These are phyloP conservation scores for Colletotrichum horii DNA, from an alignment of 2,329 filamentous ascomycete species.

Conservation along the genomic window DNA sequence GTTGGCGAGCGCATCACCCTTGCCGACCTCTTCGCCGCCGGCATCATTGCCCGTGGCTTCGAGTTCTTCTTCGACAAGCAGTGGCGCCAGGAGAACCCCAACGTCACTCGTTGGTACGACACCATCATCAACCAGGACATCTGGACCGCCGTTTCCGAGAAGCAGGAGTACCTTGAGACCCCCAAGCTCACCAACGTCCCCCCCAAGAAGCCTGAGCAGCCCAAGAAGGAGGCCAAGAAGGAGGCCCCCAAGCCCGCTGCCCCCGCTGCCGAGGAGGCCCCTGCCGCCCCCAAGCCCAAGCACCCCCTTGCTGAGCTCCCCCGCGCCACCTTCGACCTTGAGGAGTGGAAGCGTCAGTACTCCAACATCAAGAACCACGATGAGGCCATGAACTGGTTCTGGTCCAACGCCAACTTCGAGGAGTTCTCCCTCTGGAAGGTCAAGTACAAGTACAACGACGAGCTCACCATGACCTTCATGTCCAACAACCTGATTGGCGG, in stretches of 20 bases:
- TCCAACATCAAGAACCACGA: conserved; percentile 78
- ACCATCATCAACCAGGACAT: conserved; percentile 92
- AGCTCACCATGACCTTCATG: conserved; percentile 98
- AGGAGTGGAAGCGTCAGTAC: conserved; percentile 99
- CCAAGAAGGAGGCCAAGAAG: conserved; percentile 62
- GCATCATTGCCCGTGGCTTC: conserved; percentile 86
- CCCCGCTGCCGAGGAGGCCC: conserved; percentile 49
- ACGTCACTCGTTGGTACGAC: conserved; percentile 91
- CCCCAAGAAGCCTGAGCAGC: conserved; percentile 80
- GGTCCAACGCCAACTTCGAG: conserved; percentile 91
- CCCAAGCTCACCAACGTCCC: conserved; percentile 72
- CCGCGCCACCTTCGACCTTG: conserved; percentile 80
- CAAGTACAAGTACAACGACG: conserved; percentile 99
- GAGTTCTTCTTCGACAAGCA: conserved; percentile 92
- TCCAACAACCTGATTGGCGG: conserved; percentile 97
- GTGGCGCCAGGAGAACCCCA: conserved; percentile 84
- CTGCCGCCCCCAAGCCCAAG: conserved; percentile 87
- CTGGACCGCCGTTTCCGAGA: conserved; percentile 80
- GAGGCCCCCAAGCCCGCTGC: conserved; percentile 36
- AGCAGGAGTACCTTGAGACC: conserved; percentile 82
- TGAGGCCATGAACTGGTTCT: conserved; percentile 94
- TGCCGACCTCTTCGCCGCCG: conserved; percentile 86
- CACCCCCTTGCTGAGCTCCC: conserved; percentile 89
- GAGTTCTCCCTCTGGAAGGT: conserved; percentile 96
- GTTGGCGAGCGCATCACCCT: conserved; percentile 97